Base-by-base conservation (phyloP, 805 yeast genomes). In the Nakazawaea ernobii region DNA sequence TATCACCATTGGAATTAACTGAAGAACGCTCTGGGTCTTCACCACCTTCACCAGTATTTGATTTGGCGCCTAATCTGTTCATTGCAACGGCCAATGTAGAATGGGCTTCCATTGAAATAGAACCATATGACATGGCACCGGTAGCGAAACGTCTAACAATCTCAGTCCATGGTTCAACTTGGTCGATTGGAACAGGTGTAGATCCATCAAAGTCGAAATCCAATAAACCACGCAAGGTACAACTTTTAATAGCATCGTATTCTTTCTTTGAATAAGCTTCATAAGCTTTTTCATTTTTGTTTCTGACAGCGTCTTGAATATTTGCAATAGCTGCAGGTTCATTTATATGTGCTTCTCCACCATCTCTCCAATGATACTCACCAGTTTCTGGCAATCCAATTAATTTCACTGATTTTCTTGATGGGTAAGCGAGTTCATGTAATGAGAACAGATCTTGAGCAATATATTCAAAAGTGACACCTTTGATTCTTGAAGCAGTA, bases 91-190 rank as follows among this genome's bases (percentile, higher is more conserved):
- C 99, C 58, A 92, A 73, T 9, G 99, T 92, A 4, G 97, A 89
- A 69, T 92, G 99, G 2, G 97, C 91, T 69, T 92, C 99, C 96
- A 91, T 86, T 4, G 98, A 92, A 62, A 92, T 92, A 42, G 98
- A 92, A 62, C 99, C 99, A 62, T 94, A 92, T 1, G 97, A 91
- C 99, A 92, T 92, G 45, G 99, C 99, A 71, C 99, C 99, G n/a
- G 99, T 91, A 54, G 91, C 91, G 65, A 94, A 94, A 59, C 99
- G 80, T 59, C 97, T 83, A 32, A 91, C 99, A 65, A 92, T 92
- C 67, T 92, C 99, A 33, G 98, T 94, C 99, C 99, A 92, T 39
- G 99, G 99, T 73, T 92, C 99, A 56, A 92, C 99, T 70, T 94
- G 98, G 61, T 92, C 99, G 53, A 92, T 71, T 49, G 99, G 97